Evolutionary conservation across 257 asterid genomes (phyloP), one percentile per base, ranked within the genome.

Genomic region (Lantana camara): DNA sequence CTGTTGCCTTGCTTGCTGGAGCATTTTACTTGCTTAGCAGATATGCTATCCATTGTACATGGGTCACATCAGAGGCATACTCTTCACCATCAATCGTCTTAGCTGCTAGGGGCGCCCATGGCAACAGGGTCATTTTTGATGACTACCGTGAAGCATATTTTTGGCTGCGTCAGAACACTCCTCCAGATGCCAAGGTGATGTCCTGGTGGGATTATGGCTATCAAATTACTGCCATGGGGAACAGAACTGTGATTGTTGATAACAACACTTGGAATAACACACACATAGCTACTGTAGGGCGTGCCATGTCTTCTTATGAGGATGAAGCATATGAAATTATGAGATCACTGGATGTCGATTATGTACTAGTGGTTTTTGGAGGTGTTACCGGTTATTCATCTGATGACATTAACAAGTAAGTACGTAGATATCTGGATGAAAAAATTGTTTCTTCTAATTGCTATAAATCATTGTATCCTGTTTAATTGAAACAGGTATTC

Each of bases 131-230:
- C 66, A 89, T 92, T 50, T 90, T 90, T 65, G 97, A 93, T 64
- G 97, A 93, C 71, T 92, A 92, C 44, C 96, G 97, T 69, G 98
- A 92, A 70, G 98, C 98, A 19, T 92, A 92, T 75, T 89, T 87
- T 63, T 92, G 97, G 98, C 75, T 92, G 79, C 76, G 95, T 20
- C 95, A 93, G 80, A 93, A 93, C 78, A 90, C 96, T 45, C 95
- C 99, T 74, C 83, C 73, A 30, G 97, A 90, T 84, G 97, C 99
- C 72, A 94, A 94, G 85, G 93, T 93, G 61, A 94, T 94, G 97
- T 94, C 99, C 16, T 94, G 99, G 99, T 94, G 99, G 99, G 99
- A 94, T 80, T 94, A 94, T 74, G 99, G 99, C 51, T 94, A 94
- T 79, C 99, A 94, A 78, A 94, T 94, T 64, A 90, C 96, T 37